Conservation (phyloP, 176 grass and related monocot genomes). For the Phyllostachys edulis region DNA sequence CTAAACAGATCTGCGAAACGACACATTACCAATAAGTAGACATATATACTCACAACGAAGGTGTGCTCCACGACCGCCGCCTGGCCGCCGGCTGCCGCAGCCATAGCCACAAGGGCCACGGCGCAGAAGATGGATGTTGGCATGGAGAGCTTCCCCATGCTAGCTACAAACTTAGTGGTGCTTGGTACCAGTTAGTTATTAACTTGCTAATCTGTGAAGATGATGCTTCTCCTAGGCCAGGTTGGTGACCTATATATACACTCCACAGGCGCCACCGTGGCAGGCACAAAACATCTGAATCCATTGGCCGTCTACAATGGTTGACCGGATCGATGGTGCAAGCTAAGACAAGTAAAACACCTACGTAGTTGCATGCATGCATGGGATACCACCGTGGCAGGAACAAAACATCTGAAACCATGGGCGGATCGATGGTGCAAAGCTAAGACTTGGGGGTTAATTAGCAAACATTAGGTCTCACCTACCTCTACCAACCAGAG, state of each 20-base stretch:
- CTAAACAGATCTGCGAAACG: background rate
- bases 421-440: no score
- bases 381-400: background rate
- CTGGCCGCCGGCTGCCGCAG: background rate
- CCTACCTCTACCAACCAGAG: no score
- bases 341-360: no score
- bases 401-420: background rate
- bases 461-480: no score
- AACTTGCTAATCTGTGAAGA: fast-evolving
- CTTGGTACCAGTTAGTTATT: background rate
- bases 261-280: background rate
- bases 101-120: background rate
- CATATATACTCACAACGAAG: background rate
- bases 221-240: background rate
- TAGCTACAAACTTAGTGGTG: background rate
- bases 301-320: no score
- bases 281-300: background rate
- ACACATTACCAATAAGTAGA: background rate
- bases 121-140: background rate
- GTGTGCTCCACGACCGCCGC: slow-evolving; percentile 22
- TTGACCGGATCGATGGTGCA: no score
- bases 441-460: no score
- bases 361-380: no score
- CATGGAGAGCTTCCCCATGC: slow-evolving; percentile 28
- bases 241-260: background rate